Conservation (phyloP, 2,329 filamentous ascomycete genomes). For the Ceratocystis albifundus region DNA sequence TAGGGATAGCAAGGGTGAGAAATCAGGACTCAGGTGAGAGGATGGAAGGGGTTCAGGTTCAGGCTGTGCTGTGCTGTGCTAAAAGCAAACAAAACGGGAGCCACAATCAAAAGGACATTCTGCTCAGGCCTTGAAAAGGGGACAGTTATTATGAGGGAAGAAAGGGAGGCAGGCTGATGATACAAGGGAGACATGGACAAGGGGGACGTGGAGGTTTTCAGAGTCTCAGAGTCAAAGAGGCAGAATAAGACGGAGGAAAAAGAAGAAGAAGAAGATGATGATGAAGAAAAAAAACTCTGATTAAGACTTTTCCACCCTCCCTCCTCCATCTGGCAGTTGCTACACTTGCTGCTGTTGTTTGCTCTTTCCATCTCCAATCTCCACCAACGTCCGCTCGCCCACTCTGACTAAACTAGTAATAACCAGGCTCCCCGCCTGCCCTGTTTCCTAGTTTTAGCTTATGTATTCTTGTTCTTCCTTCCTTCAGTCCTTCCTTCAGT, state of each 20-base stretch:
- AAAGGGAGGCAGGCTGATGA: not conserved
- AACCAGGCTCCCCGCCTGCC: not conserved
- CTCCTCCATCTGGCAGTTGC: too few species aligned
- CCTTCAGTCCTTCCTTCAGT: not conserved
- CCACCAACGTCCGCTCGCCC: too few species aligned
- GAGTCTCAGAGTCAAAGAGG: too few species aligned
- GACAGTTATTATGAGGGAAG: not conserved
- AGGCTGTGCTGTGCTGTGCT: not conserved
- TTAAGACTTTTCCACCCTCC: not conserved
- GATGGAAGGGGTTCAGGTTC: not conserved
- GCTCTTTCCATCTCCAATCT: not conserved
- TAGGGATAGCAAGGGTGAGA: not conserved
- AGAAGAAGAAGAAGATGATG: too few species aligned
- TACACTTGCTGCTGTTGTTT: not conserved
- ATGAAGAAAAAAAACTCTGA: not conserved
- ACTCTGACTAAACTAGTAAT: too few species aligned
- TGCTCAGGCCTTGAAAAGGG: not conserved
- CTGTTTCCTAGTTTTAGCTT: not conserved
- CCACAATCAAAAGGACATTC: not conserved
- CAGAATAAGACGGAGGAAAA: not conserved
- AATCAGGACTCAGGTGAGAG: not conserved
- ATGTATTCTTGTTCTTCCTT: conserved; percentile 2
- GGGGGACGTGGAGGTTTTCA: not conserved
- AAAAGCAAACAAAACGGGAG: not conserved
- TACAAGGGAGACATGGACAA: not conserved